A percentile compares a stretch with the other conserved stretches of the same genome.
Evolutionary conservation across 768 basidiomycete genomes (phyloP).

Genomic region (Mrakia gelida): DNA sequence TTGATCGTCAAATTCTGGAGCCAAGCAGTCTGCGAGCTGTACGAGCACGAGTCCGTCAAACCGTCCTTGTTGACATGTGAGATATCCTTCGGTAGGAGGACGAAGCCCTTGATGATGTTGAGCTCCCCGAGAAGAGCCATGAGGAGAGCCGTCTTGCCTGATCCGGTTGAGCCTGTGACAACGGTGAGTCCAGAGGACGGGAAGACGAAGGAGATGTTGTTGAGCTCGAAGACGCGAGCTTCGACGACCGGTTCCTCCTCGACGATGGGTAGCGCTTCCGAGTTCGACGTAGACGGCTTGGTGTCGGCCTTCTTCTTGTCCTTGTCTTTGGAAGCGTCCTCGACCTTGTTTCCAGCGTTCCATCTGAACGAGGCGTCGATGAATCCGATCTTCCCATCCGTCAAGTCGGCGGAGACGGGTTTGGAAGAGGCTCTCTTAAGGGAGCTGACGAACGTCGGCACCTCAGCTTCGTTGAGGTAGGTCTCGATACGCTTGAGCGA

Average conservation of each 20-base stretch:
- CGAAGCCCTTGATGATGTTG: constrained; percentile 54
- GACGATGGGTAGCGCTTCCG: constrained; percentile 24
- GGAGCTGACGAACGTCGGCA: constrained; percentile 64
- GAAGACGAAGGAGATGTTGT: constrained; percentile 64
- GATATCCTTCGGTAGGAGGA: constrained; percentile 65
- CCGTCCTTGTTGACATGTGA: constrained; percentile 47
- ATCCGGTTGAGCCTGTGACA: constrained; percentile 68
- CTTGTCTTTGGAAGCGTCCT: constrained; percentile 15
- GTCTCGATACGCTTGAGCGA: background rate
- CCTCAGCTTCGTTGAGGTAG: constrained; percentile 67
- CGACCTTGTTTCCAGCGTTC: constrained; percentile 49
- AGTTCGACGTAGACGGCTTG: background rate
- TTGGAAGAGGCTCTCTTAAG: constrained; percentile 60
- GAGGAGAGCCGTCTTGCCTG: constrained; percentile 66
- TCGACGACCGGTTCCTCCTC: background rate
- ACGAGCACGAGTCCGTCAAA: constrained; percentile 55
- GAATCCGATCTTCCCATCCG: constrained; percentile 53
- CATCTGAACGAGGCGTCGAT: constrained; percentile 60
- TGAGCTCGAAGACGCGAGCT: constrained; percentile 58
- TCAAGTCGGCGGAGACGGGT: constrained; percentile 33
- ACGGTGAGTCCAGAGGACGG: constrained; percentile 67
- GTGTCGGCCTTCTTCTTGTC: constrained; percentile 10
- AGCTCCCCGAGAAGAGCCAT: constrained; percentile 64
- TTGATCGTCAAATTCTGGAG: constrained; percentile 45
- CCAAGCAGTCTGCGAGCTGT: constrained; percentile 61